Evolutionary conservation across 192 early-diverging fungal genomes (phyloP).

Genomic region (Diversispora epigaea): DNA sequence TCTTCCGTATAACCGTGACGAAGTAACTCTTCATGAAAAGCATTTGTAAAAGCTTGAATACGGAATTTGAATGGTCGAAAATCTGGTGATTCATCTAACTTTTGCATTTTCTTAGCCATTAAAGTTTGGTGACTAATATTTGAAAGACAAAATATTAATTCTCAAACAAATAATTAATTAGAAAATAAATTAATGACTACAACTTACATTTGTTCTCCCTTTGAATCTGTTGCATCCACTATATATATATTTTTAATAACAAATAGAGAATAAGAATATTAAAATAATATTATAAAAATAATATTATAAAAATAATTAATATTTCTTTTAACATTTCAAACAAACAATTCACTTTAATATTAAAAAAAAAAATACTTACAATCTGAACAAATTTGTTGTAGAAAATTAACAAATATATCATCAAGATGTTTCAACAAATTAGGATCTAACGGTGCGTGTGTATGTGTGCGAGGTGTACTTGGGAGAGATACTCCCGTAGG

Average conservation of each 20-base stretch:
- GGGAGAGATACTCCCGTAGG: not conserved
- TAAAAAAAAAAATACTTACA: slow-evolving; percentile 46
- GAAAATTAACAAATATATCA: slow-evolving; percentile 66
- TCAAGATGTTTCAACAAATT: slow-evolving; percentile 54
- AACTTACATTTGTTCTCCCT: slow-evolving; percentile 69
- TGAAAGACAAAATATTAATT: slow-evolving; percentile 6
- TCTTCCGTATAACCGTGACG: slow-evolving; percentile 63
- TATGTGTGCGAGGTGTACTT: slow-evolving; percentile 38
- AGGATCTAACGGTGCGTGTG: slow-evolving; percentile 47
- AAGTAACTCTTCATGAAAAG: slow-evolving; percentile 67
- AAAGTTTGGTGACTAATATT: slow-evolving; percentile 65
- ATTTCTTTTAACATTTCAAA: not conserved
- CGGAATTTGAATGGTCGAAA: slow-evolving; percentile 83
- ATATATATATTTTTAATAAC: not conserved
- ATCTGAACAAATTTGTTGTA: slow-evolving; percentile 67
- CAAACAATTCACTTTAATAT: not conserved
- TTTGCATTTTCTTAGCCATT: slow-evolving; percentile 76
- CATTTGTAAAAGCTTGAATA: slow-evolving; percentile 79
- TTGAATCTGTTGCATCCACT: slow-evolving; percentile 64
- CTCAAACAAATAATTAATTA: not conserved
- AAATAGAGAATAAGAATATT: not conserved
- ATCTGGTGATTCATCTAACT: slow-evolving; percentile 66
- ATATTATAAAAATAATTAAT: too few species aligned
- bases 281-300: too few species aligned
- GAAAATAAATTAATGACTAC: slow-evolving; percentile 1